Base-by-base conservation (phyloP, 108 stramenopile species). In the Cyclotella atomus region DNA sequence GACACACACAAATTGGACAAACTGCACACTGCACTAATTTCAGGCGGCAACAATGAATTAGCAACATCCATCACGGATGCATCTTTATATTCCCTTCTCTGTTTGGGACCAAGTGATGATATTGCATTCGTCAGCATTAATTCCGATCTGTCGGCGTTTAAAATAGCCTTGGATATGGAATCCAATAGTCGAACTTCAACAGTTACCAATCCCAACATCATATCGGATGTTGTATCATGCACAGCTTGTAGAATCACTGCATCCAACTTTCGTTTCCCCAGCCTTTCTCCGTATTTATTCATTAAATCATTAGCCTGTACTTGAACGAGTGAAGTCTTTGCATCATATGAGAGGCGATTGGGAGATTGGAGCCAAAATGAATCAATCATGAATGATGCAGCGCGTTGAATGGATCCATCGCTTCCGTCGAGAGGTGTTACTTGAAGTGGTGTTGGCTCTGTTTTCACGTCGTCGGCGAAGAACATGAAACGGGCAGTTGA, bases 1-100 rank as follows among this genome's bases (percentile, higher is more conserved):
- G 84, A 82, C 0, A 89, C 87, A 28, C 82, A 87, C 27, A 91
- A 76, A 55, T 91, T 91, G 15, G 86, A 85, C 0, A 91, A 38
- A 47, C 77, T 78, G 27, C 79, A 80, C 10, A 87, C 85, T 0
- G 87, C 84, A 41, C 73, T 68, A 9, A 73, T 63, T 38, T 88
- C 67, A 1, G 83, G 70, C 15, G 81, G 56, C 17, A 91, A 54
- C 17, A 90, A 60, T 44, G 85, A 78, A 33, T 65, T 62, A 2
- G 84, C 85, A 53, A 89, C 65, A 19, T 76, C 81, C 7, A 70
- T 62, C 1, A 85, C 72, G 17, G 82, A 70, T 10, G 79, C 80
- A 64, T 82, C 76, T 71, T 91, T 91, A 75, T 84, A 91, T 53
- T 79, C 71, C 43, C 87, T 65, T 41, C 88, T 71, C 54, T 89